A percentile compares a stretch with the other conserved stretches of the same genome.
Evolutionary conservation across 495 filamentous ascomycete genomes (phyloP).

Genomic region (Penicillium mononematosum): DNA sequence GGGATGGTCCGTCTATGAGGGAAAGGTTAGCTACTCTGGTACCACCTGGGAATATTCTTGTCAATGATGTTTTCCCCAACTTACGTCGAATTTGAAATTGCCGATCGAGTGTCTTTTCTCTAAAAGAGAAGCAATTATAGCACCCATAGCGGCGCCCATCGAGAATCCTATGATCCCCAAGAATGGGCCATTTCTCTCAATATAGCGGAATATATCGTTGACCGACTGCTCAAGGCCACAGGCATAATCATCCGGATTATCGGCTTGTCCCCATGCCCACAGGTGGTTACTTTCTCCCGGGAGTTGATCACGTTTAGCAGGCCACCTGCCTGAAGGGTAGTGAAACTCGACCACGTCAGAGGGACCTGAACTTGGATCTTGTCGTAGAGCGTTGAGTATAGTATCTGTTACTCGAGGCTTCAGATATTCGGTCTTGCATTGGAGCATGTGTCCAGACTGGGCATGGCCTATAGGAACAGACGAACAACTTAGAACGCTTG

Average conservation of each 20-base stretch:
- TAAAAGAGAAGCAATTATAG: conserved; percentile 7
- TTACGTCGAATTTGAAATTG: conserved; percentile 1
- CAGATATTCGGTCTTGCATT: conserved; percentile 17
- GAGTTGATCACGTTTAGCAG: neutral
- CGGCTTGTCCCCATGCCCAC: conserved; percentile 10
- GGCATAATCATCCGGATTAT: neutral
- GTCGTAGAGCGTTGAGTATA: neutral
- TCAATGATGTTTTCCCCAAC: neutral
- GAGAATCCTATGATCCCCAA: conserved; percentile 9
- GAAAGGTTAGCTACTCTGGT: neutral
- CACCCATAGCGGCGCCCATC: neutral
- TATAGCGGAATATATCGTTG: neutral
- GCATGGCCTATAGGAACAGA: conserved; percentile 3
- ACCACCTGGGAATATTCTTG: neutral
- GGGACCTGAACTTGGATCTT: neutral
- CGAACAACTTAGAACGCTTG: neutral
- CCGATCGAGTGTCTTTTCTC: conserved; percentile 2
- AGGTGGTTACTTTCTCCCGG: neutral
- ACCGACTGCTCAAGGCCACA: conserved; percentile 1
- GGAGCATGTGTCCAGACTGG: conserved; percentile 14
- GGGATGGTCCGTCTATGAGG: conserved; percentile 2
- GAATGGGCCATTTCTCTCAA: conserved; percentile 4
- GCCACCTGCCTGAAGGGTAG: conserved; percentile 5
- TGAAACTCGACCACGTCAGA: conserved; percentile 4
- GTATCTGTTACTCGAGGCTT: neutral